A percentile compares a stretch with the other conserved stretches of the same genome.
phyloP scores from a whole-genome alignment of 192 early-diverging fungal genomes.

The Pecoramyces ruminantium region DNA sequence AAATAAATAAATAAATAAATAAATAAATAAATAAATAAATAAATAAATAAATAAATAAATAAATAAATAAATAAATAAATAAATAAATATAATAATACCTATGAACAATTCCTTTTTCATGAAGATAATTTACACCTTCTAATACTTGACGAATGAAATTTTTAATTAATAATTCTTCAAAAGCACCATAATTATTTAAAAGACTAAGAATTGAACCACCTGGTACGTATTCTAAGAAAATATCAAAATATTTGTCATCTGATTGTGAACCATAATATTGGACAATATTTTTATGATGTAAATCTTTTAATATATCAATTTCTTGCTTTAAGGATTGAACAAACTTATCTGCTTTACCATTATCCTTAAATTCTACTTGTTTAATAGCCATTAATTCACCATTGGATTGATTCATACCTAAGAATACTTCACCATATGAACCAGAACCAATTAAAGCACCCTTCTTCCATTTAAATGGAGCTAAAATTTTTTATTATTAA shows the following conservation, averaged over 20 bases:
- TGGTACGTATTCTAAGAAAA: constrained; percentile 94
- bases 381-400: constrained; percentile 95
- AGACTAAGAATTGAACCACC: constrained; percentile 84
- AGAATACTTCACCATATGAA: constrained; percentile 89
- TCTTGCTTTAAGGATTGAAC: constrained; percentile 74
- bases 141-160: constrained; percentile 85
- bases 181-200: constrained; percentile 70
- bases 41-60: constrained; percentile 87
- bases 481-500: too few relatives aligned
- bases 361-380: constrained; percentile 54
- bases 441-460: constrained; percentile 88
- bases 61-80: constrained; percentile 10
- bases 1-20: too few relatives aligned
- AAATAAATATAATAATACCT: neutral
- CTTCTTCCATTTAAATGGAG: constrained; percentile 53
- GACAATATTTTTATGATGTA: constrained; percentile 90
- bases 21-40: too few relatives aligned
- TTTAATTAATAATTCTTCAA: constrained; percentile 64
- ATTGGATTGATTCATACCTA: constrained; percentile 69
- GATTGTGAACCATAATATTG: constrained; percentile 64
- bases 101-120: constrained; percentile 23
- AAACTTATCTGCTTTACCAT: constrained; percentile 44
- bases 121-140: constrained; percentile 84
- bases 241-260: constrained; percentile 60
- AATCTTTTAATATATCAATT: constrained; percentile 70